Conservation (phyloP, 352 stramenopile species). For the Pythium insidiosum region DNA sequence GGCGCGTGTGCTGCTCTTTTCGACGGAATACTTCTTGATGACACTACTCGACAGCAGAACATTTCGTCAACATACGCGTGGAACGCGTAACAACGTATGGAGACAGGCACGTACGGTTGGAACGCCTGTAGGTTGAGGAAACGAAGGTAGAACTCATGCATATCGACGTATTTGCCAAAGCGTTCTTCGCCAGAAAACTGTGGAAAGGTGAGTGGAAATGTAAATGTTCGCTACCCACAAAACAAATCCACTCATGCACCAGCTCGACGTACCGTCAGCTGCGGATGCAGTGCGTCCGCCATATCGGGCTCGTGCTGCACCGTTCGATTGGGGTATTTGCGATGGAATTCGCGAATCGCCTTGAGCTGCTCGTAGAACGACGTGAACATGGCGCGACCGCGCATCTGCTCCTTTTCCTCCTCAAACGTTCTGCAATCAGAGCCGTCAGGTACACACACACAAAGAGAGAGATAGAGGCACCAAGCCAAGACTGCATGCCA, state of each 20-base stretch:
- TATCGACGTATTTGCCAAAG: constrained; percentile 87
- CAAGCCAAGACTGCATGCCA: too few relatives aligned
- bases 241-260: neutral
- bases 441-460: neutral
- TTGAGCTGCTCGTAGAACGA: constrained; percentile 88
- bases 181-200: constrained; percentile 86
- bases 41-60: too few relatives aligned
- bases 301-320: constrained; percentile 61
- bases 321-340: constrained; percentile 69
- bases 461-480: too few relatives aligned
- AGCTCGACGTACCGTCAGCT: constrained; percentile 28
- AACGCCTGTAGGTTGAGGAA: constrained; percentile 73
- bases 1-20: too few relatives aligned
- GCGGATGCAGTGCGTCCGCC: constrained; percentile 49
- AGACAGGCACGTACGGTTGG: constrained; percentile 21
- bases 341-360: constrained; percentile 74
- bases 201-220: neutral
- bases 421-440: constrained; percentile 44
- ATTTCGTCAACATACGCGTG: too few relatives aligned
- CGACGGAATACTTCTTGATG: too few relatives aligned
- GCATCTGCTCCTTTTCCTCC: constrained; percentile 74
- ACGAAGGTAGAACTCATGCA: constrained; percentile 75
- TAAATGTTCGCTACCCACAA: neutral
- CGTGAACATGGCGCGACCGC: constrained; percentile 68
- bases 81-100: neutral